Conservation (phyloP, 2,329 filamentous ascomycete species). For the Sarocladium brachiariae region DNA sequence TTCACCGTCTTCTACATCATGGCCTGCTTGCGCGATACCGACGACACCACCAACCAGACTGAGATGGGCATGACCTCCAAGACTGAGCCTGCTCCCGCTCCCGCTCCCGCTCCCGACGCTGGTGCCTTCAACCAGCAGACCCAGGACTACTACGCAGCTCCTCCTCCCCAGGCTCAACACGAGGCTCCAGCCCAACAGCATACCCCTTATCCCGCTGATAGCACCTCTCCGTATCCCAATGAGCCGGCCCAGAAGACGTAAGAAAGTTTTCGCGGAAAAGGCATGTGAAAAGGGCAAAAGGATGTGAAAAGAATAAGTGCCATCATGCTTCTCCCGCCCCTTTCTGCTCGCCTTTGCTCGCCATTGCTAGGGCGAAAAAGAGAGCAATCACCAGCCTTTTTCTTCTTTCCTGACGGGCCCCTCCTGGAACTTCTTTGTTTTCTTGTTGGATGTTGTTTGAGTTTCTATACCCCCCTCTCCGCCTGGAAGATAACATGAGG, state of each 20-base stretch:
- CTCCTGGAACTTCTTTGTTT: too few relatives aligned
- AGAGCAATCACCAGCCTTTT: too few relatives aligned
- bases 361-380: too few relatives aligned
- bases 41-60: background rate
- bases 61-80: constrained; percentile 4
- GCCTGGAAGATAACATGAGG: too few relatives aligned
- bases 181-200: background rate
- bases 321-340: too few relatives aligned
- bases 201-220: background rate
- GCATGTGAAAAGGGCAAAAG: too few relatives aligned
- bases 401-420: too few relatives aligned
- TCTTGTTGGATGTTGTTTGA: too few relatives aligned
- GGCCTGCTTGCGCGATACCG: constrained; percentile 18
- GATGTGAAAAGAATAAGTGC: too few relatives aligned
- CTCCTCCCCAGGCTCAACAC: background rate
- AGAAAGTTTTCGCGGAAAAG: background rate
- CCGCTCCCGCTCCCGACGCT: background rate
- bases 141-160: constrained; percentile 2
- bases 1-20: constrained; percentile 32
- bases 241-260: background rate
- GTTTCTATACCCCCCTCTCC: too few relatives aligned
- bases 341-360: too few relatives aligned
- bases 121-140: constrained; percentile 9
- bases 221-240: background rate
- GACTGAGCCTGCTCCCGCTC: background rate